Base-by-base conservation (phyloP, 768 basidiomycete genomes). In the Leccinum fibrillosum region DNA sequence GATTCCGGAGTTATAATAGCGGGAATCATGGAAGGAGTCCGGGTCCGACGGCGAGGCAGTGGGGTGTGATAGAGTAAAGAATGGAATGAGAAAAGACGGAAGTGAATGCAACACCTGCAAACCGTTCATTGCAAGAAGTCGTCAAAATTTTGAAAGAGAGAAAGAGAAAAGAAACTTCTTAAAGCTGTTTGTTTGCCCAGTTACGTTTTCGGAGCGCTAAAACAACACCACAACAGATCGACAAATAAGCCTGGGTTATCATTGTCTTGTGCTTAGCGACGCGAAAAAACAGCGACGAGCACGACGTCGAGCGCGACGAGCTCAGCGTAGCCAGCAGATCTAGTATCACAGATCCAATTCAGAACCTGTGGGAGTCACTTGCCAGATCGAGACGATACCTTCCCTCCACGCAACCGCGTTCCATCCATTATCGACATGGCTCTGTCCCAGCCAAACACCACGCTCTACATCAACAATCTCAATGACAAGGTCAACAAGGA, bases 401-500 rank as follows among this genome's bases (percentile, higher is more conserved):
- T n/a, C 4, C 42, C 13, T 6, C 17, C 25, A 42, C 28, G 12
- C 17, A 9, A 30, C 47, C 2, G 60, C 37, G n/a, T 19, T 19
- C 28, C 19, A 19, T 19, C 32, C 15, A 32, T 32, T 32, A 34
- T 34, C 52, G 54, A 80, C 62, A 78, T 80, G 65, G 62, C 72
- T 42, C 77, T 78, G 49, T 81, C 82, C 52, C 87, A 89, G 70
- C 95, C 95, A 21, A 92, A 89, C 70, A 81, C 85, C 45, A 92
- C 95, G 57, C 83, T 98, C 66, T 97, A 95, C 76, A 75, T 98
- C 74, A 91, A 92, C 68, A 94, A 95, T 68, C 84, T 98, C 71
- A 94, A 97, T 68, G 88, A 93, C 73, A 90, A 93, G 76, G 80
- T 94, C 65, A 90, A 91, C 77, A 97, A 94, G 72, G 86, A 91